Base-by-base conservation (phyloP, 75 land plant species). In the Selaginella tamariscina region DNA sequence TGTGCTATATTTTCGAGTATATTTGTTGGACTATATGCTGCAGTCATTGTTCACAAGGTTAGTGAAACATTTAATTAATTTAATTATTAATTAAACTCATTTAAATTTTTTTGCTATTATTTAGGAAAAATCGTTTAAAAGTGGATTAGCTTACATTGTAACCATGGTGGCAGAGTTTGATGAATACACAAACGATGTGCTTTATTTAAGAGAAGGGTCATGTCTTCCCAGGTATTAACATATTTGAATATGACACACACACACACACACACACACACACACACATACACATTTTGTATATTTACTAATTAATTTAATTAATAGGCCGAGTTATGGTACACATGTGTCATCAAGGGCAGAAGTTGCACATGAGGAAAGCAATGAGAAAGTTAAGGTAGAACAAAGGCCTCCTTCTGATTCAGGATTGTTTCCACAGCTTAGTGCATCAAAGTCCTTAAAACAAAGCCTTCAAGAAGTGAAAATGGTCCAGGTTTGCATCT, bases 181-280 rank as follows among this genome's bases (percentile, higher is more conserved):
- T 69, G 97, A 92, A 49, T 89, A 92, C 55, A 74, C 81, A 31
- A 92, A 84, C 70, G 97, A 92, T 59, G 55, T 86, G 57, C 89
- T 92, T 39, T 80, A 89, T 68, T 60, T 89, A 80, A 65, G 78
- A 26, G 94, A 82, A 57, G 97, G 97, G 0, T 84, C 97, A 2
- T 82, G 83, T 65, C 68, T 92, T 73, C 97, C 97, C 33, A 88
- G 95, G 97, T 89, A 82, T 28, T 11, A 24, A n/a, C n/a, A n/a
- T n/a, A n/a, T n/a, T n/a, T n/a, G n/a, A n/a, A n/a, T n/a, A n/a
- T n/a, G n/a, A n/a, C n/a, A n/a, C n/a, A n/a, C n/a, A n/a, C n/a
- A n/a, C n/a, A n/a, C n/a, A n/a, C n/a, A n/a, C n/a, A n/a, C n/a
- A n/a, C n/a, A n/a, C n/a, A n/a, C n/a, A n/a, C n/a, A n/a, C n/a